Base-by-base conservation (phyloP, 1,139 yeast genomes). In the Magnusiomyces fungicola region DNA sequence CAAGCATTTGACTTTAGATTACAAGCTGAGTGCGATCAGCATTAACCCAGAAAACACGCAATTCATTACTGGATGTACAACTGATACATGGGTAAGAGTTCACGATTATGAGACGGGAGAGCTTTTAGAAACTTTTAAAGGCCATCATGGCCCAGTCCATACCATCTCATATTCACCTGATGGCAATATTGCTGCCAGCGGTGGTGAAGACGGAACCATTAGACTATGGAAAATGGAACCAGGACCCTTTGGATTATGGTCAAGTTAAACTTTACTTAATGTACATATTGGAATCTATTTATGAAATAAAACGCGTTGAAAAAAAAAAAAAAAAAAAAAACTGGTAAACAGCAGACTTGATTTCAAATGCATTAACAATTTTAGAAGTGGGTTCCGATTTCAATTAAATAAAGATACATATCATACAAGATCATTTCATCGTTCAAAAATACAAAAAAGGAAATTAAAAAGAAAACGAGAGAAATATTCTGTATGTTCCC, bases 121-220 rank as follows among this genome's bases (percentile, higher is more conserved):
- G 16, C 22, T 44, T 3, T 10, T 62, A 23, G 68, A 63, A 44
- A 61, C 61, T 21, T 54, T 50, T 44, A 66, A 63, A 46, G 69
- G 67, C 3, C 71, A 68, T 46, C 71, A 67, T 51, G 71, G 71
- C 1, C 70, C 71, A 0, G 69, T 68, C 10, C 70, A 67, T 51
- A 59, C 68, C 2, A 59, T 66, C 1, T 53, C 62, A 27, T 67
- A 59, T 49, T 65, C 70, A 9, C 71, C 70, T 2, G 69, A 67
- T 46, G 69, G 69, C 1, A 54, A 58, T 23, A 43, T 67, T 18
- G 60, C 75, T 54, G 88, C 84, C 0, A 78, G 87, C 0, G 89
- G 88, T 42, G 76, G 85, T 2, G 81, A 78, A 51, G 89, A 83
- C 59, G 88, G 88, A 10, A 67, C 82, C 2, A 81, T 82, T 18